Percentiles rank a stretch among this genome's conserved stretches.
Conservation (phyloP, 2,329 filamentous ascomycete genomes). For the Microsporum canis region DNA sequence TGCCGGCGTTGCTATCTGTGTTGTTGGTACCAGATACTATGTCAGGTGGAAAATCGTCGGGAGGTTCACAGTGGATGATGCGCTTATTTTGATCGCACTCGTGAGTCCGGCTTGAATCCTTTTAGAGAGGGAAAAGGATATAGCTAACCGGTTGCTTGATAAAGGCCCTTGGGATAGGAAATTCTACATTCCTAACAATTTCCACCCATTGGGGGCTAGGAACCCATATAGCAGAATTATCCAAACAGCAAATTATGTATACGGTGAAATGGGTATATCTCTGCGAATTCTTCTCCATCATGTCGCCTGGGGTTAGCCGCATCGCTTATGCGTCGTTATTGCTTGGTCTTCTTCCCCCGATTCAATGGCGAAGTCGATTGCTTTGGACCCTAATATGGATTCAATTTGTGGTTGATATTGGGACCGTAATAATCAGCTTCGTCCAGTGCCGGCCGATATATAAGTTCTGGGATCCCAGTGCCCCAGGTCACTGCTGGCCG, state of each 20-base stretch:
- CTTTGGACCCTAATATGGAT: slow-evolving; percentile 9
- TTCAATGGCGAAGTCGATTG: slow-evolving; percentile 5
- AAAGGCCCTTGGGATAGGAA: slow-evolving; percentile 5
- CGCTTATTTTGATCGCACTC: neutral
- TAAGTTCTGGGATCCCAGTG: slow-evolving; percentile 7
- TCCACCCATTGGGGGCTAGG: slow-evolving; percentile 10
- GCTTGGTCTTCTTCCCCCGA: slow-evolving; percentile 8
- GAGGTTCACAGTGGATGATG: neutral
- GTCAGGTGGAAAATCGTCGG: neutral
- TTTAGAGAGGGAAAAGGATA: neutral
- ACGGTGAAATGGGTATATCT: slow-evolving; percentile 12
- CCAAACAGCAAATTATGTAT: slow-evolving; percentile 4
- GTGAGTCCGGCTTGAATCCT: neutral
- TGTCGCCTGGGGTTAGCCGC: slow-evolving; percentile 11
- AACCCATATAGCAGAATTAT: slow-evolving; percentile 7
- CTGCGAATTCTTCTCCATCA: slow-evolving; percentile 10
- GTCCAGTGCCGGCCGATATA: slow-evolving; percentile 8
- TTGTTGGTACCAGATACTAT: neutral
- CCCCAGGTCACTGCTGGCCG: slow-evolving; percentile 9
- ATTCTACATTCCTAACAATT: slow-evolving; percentile 9
- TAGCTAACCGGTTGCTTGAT: neutral
- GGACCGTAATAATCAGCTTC: slow-evolving; percentile 7
- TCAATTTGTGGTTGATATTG: slow-evolving; percentile 7
- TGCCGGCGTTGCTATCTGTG: neutral
- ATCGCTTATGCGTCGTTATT: slow-evolving; percentile 12